Evolutionary conservation across 208 protist genomes (phyloP).

Genomic region (Acanthamoeba polyphaga): DNA sequence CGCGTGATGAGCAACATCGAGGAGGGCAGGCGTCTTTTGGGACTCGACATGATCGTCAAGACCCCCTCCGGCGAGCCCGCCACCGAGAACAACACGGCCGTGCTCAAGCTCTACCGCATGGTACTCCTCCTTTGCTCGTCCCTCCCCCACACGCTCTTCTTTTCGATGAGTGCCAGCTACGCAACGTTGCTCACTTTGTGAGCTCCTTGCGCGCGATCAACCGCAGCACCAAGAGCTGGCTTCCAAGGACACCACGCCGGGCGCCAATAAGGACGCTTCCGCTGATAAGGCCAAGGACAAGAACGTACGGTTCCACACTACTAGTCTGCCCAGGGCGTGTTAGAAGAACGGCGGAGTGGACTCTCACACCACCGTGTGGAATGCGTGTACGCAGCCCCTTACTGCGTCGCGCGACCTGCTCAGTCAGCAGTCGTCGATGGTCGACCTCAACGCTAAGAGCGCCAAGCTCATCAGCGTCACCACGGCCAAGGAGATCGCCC

Average conservation of each 20-base stretch:
- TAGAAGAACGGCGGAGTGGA: too few species aligned
- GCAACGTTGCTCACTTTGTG: too few species aligned
- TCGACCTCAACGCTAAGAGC: slow-evolving; percentile 34
- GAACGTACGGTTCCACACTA: not conserved
- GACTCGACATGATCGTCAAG: slow-evolving; percentile 82
- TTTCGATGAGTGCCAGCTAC: too few species aligned
- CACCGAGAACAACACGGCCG: slow-evolving; percentile 80
- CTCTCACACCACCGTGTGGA: not conserved
- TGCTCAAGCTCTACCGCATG: slow-evolving; percentile 82
- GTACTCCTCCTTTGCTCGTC: not conserved
- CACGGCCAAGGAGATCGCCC: slow-evolving; percentile 29
- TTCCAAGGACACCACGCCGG: slow-evolving; percentile 53
- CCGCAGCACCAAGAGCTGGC: slow-evolving; percentile 66
- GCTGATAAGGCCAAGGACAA: slow-evolving; percentile 24
- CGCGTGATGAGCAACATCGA: slow-evolving; percentile 83
- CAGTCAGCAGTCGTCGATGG: not conserved
- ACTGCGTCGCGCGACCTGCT: slow-evolving; percentile 19
- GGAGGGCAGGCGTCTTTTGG: slow-evolving; percentile 80
- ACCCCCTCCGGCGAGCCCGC: slow-evolving; percentile 81
- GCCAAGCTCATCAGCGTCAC: slow-evolving; percentile 50
- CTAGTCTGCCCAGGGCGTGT: too few species aligned
- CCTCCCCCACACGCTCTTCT: not conserved
- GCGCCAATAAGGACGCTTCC: not conserved
- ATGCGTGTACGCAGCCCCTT: not conserved
- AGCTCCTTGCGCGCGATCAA: not conserved